These are phyloP conservation scores for Backusella tuberculispora DNA, from an alignment of 192 early-diverging fungal species.

Conservation along the genomic window DNA sequence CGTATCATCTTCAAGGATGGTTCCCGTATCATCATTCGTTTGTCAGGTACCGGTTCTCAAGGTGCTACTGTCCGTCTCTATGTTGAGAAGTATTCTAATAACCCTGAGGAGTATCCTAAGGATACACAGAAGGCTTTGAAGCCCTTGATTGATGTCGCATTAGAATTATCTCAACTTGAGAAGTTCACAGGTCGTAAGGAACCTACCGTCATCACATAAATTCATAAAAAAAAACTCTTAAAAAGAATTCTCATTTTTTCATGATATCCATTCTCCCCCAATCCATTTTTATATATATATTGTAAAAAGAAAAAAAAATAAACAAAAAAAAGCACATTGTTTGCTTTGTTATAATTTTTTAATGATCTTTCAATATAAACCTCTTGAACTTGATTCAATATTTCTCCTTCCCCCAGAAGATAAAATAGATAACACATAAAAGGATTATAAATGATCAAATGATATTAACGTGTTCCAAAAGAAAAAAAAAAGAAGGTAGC, in stretches of 20 bases:
- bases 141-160: constrained; percentile 84
- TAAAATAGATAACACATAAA: constrained; percentile 10
- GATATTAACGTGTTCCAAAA: neutral
- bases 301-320: neutral
- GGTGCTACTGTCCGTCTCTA: constrained; percentile 97
- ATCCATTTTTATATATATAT: neutral
- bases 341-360: neutral
- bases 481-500: neutral
- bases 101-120: constrained; percentile 57
- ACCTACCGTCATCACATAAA: constrained; percentile 90
- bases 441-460: neutral
- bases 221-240: neutral
- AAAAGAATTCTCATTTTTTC: neutral
- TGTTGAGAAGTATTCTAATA: constrained; percentile 86
- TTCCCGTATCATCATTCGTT: constrained; percentile 89
- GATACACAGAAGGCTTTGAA: constrained; percentile 87
- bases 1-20: constrained; percentile 92
- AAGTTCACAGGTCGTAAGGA: constrained; percentile 85
- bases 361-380: neutral
- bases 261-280: neutral
- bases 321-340: constrained; percentile 1
- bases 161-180: constrained; percentile 73
- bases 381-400: neutral
- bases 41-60: constrained; percentile 93
- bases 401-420: neutral